Conservation (phyloP, 2,329 filamentous ascomycete genomes). For the Pseudogymnoascus pannorum region DNA sequence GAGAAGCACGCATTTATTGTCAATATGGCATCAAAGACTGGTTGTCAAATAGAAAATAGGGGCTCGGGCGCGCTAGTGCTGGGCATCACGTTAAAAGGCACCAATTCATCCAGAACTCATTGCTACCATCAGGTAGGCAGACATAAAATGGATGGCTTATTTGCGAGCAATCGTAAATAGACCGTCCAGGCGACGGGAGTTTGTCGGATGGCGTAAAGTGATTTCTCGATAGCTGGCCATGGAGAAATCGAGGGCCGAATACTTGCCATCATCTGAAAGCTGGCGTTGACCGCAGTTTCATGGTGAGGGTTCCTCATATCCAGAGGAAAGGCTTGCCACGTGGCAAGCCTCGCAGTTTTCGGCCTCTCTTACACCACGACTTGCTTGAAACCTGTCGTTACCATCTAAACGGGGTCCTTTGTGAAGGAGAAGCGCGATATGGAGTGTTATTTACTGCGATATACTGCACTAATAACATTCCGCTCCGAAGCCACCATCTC, state of each 20-base stretch:
- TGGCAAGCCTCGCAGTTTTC: background rate
- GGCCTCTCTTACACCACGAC: background rate
- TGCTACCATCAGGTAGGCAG: background rate
- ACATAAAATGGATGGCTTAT: background rate
- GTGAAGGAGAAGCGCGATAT: slow-evolving; percentile 54
- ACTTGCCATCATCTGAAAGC: background rate
- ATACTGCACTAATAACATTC: slow-evolving; percentile 31
- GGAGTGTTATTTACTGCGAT: slow-evolving; percentile 35
- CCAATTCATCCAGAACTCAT: background rate
- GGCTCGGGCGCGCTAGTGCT: slow-evolving; percentile 3
- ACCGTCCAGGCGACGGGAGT: background rate
- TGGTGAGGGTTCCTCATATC: background rate
- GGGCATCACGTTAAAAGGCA: slow-evolving; percentile 11
- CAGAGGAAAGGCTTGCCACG: background rate
- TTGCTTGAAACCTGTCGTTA: background rate
- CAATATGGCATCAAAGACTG: background rate
- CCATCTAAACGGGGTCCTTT: slow-evolving; percentile 31
- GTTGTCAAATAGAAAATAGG: background rate
- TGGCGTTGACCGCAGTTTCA: background rate
- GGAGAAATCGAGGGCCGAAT: background rate
- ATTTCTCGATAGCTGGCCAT: background rate
- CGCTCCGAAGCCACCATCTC: slow-evolving; percentile 51
- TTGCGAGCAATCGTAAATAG: background rate
- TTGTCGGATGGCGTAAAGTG: background rate
- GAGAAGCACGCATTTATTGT: background rate